Base-by-base conservation (phyloP, 1,284 basidiomycete species). In the Malassezia dermatis region DNA sequence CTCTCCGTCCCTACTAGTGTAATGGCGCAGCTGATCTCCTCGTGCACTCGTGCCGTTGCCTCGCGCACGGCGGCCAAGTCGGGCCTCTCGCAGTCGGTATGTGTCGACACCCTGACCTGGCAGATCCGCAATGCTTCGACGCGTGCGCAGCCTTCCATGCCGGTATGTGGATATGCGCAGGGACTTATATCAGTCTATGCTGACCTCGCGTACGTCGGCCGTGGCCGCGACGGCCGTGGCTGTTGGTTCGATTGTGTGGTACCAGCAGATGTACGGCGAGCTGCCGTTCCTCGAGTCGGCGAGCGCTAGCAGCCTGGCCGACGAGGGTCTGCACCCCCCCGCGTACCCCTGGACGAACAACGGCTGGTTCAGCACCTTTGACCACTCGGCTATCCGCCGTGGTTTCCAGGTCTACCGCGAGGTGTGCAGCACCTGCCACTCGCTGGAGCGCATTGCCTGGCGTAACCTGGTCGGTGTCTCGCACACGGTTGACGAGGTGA, bases 341-440 rank as follows among this genome's bases (percentile, higher is more conserved):
- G 76, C 78, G 42, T 88, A 88, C 78, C 93, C 91, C 19, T 98
- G 91, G 89, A 80, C 86, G 43, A 89, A 96, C 79, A 82, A 83
- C 54, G 93, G 94, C 32, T 76, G 77, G 62, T 79, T 96, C 42
- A 87, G 94, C 76, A 86, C 88, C 44, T 98, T 93, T 75, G 90
- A 98, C 81, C 94, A 98, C 77, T 82, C 88, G 59, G 91, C 89
- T 75, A 96, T 99, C 75, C 89, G 94, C 73, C 85, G 94, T 75
- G 94, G 94, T 27, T 98, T 94, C 81, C 86, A 89, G 62, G 94
- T 99, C 48, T 99, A 99, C 81, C 88, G 90, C 59, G 93, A 98
- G 79, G 94, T 99, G 57, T 98, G 94, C 77, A 87, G 93, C 6
- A 88, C 94, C 15, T 99, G 94, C 79, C 94, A 99, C 78, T 98